phyloP scores from a whole-genome alignment of 23 red algal genomes.

The Gracilaria vermiculophylla region DNA sequence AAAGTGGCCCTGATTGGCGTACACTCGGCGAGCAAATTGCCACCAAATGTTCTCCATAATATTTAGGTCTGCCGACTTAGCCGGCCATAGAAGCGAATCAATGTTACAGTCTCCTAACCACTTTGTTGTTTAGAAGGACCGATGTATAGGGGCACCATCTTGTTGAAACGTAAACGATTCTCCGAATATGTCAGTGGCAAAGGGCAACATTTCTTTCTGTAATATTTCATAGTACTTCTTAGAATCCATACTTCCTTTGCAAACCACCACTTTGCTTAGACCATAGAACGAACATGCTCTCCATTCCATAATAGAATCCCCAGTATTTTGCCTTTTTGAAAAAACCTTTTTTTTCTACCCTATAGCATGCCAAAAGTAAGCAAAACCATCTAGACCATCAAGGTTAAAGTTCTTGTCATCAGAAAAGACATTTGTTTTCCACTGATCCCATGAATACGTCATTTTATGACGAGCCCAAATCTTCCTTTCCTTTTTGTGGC shows the following conservation, averaged over 20 bases:
- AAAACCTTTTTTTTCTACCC: neutral
- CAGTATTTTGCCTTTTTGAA: neutral
- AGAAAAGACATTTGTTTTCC: neutral
- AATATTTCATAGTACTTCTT: neutral
- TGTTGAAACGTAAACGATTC: neutral
- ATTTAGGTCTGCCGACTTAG: too few species aligned
- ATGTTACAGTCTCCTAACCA: neutral
- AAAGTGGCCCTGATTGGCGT: constrained; percentile 6
- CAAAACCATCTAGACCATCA: neutral
- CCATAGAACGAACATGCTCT: neutral
- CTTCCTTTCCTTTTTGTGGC: neutral
- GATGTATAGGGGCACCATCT: neutral
- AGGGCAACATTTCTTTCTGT: neutral
- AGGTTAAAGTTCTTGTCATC: neutral
- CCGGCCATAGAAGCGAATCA: too few species aligned
- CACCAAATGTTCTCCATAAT: too few species aligned
- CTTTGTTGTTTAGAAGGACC: neutral
- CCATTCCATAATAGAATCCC: neutral
- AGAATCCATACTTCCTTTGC: neutral
- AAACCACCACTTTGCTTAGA: neutral
- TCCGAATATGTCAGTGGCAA: neutral
- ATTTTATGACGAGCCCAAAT: neutral
- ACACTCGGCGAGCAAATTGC: neutral
- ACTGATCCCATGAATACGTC: neutral
- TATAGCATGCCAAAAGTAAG: neutral